Evolutionary conservation across 352 stramenopile species (phyloP).

Genomic region (Stramenopiles sp.): DNA sequence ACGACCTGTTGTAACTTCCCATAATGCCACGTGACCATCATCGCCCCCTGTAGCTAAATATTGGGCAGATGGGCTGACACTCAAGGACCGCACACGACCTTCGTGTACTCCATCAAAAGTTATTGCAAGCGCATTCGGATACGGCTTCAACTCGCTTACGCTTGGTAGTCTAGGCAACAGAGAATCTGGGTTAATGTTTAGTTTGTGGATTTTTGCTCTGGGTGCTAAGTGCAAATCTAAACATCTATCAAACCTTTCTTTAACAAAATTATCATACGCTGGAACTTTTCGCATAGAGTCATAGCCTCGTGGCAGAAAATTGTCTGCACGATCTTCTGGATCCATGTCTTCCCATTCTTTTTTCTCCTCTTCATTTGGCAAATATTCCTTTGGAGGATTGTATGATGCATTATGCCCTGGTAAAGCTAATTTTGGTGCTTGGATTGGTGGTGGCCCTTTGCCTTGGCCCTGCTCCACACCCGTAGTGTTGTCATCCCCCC

Average conservation of each 20-base stretch:
- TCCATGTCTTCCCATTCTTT: slow-evolving; percentile 82
- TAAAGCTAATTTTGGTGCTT: slow-evolving; percentile 88
- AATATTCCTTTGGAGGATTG: slow-evolving; percentile 94
- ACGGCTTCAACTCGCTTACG: slow-evolving; percentile 86
- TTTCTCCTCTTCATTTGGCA: slow-evolving; percentile 86
- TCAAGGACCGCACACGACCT: slow-evolving; percentile 69
- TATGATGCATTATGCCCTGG: slow-evolving; percentile 96
- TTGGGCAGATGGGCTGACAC: slow-evolving; percentile 82
- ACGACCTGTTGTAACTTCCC: background rate
- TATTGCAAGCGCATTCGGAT: slow-evolving; percentile 80
- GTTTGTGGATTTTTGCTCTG: slow-evolving; percentile 68
- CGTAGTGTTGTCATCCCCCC: slow-evolving; percentile 34
- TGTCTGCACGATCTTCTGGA: slow-evolving; percentile 78
- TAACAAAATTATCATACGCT: slow-evolving; percentile 84
- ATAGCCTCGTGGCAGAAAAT: slow-evolving; percentile 92
- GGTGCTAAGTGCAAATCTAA: slow-evolving; percentile 88
- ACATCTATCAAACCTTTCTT: slow-evolving; percentile 97
- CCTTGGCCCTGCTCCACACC: slow-evolving; percentile 32
- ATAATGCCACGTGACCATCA: slow-evolving; percentile 36
- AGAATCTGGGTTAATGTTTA: slow-evolving; percentile 94
- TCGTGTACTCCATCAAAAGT: slow-evolving; percentile 58
- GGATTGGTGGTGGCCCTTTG: slow-evolving; percentile 82
- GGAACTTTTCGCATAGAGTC: slow-evolving; percentile 83
- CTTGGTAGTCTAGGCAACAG: slow-evolving; percentile 87
- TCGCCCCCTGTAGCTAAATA: slow-evolving; percentile 85